A percentile compares a stretch with the other conserved stretches of the same genome.
Conservation (phyloP, 495 filamentous ascomycete genomes). For the Aspergillus homomorphus region DNA sequence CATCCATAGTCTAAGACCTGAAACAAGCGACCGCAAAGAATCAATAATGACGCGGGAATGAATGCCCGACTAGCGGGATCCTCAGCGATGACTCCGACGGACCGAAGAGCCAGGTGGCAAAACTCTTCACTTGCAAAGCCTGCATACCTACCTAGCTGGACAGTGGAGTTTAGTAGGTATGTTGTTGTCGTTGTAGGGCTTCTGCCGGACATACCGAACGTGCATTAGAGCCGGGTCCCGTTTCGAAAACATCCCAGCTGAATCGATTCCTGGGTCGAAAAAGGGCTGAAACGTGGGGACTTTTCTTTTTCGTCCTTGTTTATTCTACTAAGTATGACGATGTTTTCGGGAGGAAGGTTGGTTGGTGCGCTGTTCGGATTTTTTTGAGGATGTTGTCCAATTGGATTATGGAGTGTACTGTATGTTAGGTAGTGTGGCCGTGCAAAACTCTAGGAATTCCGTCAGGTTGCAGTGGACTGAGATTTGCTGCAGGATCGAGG, state of each 20-base stretch:
- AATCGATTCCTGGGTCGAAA: background rate
- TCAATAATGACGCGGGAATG: too few species aligned
- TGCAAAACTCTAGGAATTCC: constrained; percentile 1
- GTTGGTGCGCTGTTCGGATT: background rate
- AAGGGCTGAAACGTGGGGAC: background rate
- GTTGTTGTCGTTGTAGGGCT: background rate
- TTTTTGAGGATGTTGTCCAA: too few species aligned
- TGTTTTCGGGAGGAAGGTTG: background rate
- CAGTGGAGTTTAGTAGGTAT: background rate
- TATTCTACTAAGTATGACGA: too few species aligned
- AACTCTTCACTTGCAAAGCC: too few species aligned
- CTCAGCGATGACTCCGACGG: background rate
- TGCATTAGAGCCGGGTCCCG: background rate
- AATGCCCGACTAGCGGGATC: background rate
- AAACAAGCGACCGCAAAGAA: background rate
- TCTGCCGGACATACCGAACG: background rate
- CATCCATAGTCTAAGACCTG: background rate
- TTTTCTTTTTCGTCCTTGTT: background rate
- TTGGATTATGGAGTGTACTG: background rate
- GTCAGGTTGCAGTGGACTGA: background rate
- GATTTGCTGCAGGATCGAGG: constrained; percentile 15
- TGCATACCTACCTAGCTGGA: too few species aligned
- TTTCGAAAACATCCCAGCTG: background rate
- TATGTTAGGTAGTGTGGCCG: too few species aligned
- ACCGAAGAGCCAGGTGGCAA: background rate